Evolutionary conservation across 2,329 filamentous ascomycete species (phyloP).

Genomic region (Stagonosporopsis chrysanthemi): DNA sequence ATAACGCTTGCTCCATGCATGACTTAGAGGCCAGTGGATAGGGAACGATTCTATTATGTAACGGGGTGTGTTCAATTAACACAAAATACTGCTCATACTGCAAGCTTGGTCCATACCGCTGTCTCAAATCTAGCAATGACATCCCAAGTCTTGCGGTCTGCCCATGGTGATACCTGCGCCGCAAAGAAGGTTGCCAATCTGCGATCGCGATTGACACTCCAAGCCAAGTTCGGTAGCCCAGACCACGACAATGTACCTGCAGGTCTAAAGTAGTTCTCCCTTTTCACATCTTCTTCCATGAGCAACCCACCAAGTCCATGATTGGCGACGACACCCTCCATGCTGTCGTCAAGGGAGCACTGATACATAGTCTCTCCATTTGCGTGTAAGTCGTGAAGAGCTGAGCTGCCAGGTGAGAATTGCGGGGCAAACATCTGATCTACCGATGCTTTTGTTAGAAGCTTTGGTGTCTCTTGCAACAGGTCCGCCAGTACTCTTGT

Average conservation of each 20-base stretch:
- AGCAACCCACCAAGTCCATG: constrained; percentile 25
- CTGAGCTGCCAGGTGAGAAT: background rate
- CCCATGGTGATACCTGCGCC: constrained; percentile 34
- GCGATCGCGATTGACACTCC: constrained; percentile 34
- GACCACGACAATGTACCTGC: constrained; percentile 34
- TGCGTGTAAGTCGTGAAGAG: constrained; percentile 11
- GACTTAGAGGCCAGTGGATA: no score
- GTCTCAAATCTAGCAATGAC: constrained; percentile 31
- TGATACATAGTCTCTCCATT: constrained; percentile 13
- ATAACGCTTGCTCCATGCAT: no score
- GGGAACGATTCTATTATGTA: no score
- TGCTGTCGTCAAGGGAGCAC: constrained; percentile 16
- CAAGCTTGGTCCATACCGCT: constrained; percentile 31
- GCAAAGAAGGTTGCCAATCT: constrained; percentile 33
- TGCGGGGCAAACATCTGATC: constrained; percentile 5
- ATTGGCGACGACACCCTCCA: constrained; percentile 25
- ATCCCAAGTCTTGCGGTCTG: constrained; percentile 24
- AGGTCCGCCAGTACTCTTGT: constrained; percentile 32
- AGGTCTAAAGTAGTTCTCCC: constrained; percentile 25
- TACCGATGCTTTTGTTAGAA: background rate
- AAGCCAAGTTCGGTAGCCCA: constrained; percentile 33
- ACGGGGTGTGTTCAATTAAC: background rate
- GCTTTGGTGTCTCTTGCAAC: background rate
- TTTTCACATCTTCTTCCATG: background rate
- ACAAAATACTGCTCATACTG: background rate